Evolutionary conservation across 1,284 basidiomycete species (phyloP).

Genomic region (Ceratobasidium sp.): DNA sequence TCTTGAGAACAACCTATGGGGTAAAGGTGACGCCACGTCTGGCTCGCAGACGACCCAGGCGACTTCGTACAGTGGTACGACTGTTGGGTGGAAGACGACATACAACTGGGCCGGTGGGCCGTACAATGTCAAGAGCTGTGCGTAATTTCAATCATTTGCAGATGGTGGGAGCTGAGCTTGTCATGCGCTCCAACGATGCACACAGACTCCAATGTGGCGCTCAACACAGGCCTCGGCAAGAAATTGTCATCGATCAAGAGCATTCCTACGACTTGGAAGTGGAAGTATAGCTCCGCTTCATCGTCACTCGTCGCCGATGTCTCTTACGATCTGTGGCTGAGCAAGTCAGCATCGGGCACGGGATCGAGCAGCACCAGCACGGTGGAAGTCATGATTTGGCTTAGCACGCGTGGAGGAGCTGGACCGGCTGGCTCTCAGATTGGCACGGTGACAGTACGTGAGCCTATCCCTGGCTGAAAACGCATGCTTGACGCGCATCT

Average conservation of each 20-base stretch:
- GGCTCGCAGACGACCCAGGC: conserved; percentile 44
- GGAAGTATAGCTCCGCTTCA: conserved; percentile 54
- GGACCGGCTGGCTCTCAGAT: conserved; percentile 55
- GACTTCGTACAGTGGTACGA: conserved; percentile 31
- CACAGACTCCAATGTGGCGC: conserved; percentile 41
- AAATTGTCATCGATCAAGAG: conserved; percentile 52
- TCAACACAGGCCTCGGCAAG: conserved; percentile 50
- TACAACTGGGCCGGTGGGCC: conserved; percentile 45
- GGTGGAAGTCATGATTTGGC: conserved; percentile 57
- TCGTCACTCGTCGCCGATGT: conserved; percentile 56
- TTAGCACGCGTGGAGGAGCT: conserved; percentile 54
- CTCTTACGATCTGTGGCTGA: conserved; percentile 56
- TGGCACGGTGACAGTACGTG: conserved; percentile 50
- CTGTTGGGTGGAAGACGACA: conserved; percentile 43
- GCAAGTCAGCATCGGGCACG: conserved; percentile 43
- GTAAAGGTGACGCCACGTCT: conserved; percentile 32
- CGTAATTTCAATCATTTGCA: neutral
- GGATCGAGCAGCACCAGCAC: conserved; percentile 50
- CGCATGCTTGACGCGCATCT: no score
- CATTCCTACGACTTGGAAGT: conserved; percentile 54
- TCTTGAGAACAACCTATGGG: conserved; percentile 43
- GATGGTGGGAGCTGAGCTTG: neutral
- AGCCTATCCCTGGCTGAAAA: neutral
- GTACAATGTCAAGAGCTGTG: conserved; percentile 46
- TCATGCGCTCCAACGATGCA: neutral